phyloP scores from a whole-genome alignment of 1,284 basidiomycete species.

The Moesziomyces parantarcticus region DNA sequence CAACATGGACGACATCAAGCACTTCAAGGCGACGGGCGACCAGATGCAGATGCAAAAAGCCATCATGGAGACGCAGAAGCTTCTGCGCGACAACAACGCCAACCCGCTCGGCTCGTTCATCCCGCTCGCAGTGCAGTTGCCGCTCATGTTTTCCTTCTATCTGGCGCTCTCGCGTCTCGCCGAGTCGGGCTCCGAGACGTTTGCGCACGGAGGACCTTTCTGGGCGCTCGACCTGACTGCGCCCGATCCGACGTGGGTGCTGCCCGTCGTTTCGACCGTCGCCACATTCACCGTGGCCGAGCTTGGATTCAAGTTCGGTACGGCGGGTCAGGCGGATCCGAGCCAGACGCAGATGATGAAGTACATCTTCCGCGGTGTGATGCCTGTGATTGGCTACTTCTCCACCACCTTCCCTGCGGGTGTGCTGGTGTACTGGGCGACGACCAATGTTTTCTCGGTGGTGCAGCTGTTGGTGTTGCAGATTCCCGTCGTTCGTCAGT shows the following conservation, averaged over 20 bases:
- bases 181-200: constrained; percentile 76
- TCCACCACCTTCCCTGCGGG: constrained; percentile 73
- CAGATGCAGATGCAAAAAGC: constrained; percentile 73
- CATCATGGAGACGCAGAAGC: constrained; percentile 73
- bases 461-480: constrained; percentile 69
- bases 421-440: constrained; percentile 75
- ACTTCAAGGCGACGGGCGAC: constrained; percentile 72
- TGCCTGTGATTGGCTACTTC: constrained; percentile 74
- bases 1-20: constrained; percentile 73
- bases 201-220: constrained; percentile 80
- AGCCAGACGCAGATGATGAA: constrained; percentile 75
- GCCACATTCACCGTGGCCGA: constrained; percentile 77
- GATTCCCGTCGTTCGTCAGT: constrained; percentile 38
- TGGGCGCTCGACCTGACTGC: constrained; percentile 83
- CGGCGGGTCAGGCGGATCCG: constrained; percentile 22
- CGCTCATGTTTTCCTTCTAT: constrained; percentile 86
- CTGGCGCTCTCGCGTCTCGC: constrained; percentile 82
- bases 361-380: constrained; percentile 77
- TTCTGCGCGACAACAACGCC: constrained; percentile 80
- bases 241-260: constrained; percentile 80
- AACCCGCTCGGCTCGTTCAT: constrained; percentile 74
- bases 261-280: constrained; percentile 77
- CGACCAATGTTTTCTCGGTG: constrained; percentile 72
- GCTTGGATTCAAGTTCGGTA: constrained; percentile 75
- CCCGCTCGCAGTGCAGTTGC: constrained; percentile 77